phyloP scores from a whole-genome alignment of 2,329 filamentous ascomycete genomes.

The Trichoderma aggressivum region DNA sequence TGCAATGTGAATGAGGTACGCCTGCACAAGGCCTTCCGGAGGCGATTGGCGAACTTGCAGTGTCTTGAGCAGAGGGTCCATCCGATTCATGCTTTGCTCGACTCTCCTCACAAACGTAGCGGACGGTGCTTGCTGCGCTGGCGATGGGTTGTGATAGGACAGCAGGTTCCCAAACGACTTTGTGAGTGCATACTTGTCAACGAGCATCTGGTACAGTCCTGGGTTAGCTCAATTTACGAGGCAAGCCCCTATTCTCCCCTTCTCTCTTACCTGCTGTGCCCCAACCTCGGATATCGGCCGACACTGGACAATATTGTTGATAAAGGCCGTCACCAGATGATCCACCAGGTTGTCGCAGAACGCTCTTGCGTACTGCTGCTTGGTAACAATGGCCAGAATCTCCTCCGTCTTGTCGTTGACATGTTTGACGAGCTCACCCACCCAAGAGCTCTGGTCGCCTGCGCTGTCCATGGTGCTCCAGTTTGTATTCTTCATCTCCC shows the following conservation, averaged over 20 bases:
- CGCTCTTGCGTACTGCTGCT: slow-evolving; percentile 89
- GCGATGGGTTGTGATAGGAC: slow-evolving; percentile 54
- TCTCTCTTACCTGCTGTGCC: slow-evolving; percentile 72
- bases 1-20: slow-evolving; percentile 94
- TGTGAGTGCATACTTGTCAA: slow-evolving; percentile 89
- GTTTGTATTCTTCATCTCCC: slow-evolving; percentile 94
- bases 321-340: slow-evolving; percentile 72
- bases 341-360: slow-evolving; percentile 98
- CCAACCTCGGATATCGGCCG: slow-evolving; percentile 89
- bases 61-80: slow-evolving; percentile 92
- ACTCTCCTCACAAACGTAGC: slow-evolving; percentile 80
- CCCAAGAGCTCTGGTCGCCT: slow-evolving; percentile 89
- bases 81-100: slow-evolving; percentile 75
- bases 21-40: slow-evolving; percentile 90
- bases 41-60: slow-evolving; percentile 90
- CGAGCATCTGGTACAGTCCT: slow-evolving; percentile 65
- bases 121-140: slow-evolving; percentile 40
- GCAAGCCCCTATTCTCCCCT: background rate
- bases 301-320: slow-evolving; percentile 82
- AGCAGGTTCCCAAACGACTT: slow-evolving; percentile 73
- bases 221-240: background rate
- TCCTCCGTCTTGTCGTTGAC: slow-evolving; percentile 70
- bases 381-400: slow-evolving; percentile 73
- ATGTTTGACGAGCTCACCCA: slow-evolving; percentile 72
- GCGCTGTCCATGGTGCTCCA: slow-evolving; percentile 94